Conservation (phyloP, 2,329 filamentous ascomycete genomes). For the Fusarium pilosicola region DNA sequence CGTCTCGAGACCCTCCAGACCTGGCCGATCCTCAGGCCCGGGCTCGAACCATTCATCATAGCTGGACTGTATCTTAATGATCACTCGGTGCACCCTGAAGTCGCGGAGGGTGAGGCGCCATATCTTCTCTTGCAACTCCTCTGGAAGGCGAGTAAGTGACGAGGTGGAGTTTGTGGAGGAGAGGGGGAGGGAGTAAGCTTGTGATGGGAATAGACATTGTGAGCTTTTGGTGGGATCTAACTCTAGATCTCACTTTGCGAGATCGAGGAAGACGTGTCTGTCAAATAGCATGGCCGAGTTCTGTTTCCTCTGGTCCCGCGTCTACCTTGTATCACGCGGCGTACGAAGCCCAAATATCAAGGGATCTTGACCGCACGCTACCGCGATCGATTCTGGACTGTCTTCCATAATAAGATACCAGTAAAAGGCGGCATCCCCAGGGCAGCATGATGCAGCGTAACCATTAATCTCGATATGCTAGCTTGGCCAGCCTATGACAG, state of each 20-base stretch:
- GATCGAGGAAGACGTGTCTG: not conserved
- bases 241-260: not conserved
- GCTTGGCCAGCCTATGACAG: accelerated
- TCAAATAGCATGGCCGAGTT: not conserved
- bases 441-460: not conserved
- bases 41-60: not conserved
- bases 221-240: accelerated
- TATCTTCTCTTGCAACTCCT: not conserved
- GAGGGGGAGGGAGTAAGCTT: not conserved
- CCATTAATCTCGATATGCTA: accelerated
- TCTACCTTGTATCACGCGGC: too few relatives aligned
- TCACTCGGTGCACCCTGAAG: accelerated
- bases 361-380: accelerated
- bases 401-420: too few relatives aligned
- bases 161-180: not conserved
- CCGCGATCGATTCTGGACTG: accelerated
- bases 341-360: not conserved
- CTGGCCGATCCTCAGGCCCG: not conserved
- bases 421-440: accelerated
- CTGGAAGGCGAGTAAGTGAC: not conserved
- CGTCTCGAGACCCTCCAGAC: not conserved
- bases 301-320: not conserved
- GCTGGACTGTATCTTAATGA: not conserved
- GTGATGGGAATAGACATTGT: not conserved
- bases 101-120: not conserved